Percentiles rank a stretch among this genome's conserved stretches.
These are phyloP conservation scores for Parietichytrium sp. DNA, from an alignment of 108 stramenopile species.

Conservation along the genomic window DNA sequence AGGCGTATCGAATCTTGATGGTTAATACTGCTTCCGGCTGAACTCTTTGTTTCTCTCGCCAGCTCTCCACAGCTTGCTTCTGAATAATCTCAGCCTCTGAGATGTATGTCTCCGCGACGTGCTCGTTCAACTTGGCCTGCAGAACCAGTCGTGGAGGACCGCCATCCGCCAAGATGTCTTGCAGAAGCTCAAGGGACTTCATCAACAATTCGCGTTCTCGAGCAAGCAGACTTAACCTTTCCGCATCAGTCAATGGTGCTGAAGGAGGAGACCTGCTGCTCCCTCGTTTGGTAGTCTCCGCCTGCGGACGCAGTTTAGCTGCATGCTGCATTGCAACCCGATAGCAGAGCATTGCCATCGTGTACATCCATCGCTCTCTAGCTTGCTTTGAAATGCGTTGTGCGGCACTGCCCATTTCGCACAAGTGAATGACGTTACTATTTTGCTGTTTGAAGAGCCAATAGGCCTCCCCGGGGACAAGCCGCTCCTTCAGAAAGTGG, in stretches of 20 bases:
- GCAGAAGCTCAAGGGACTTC: conserved; percentile 21
- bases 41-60: background rate
- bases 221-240: background rate
- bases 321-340: background rate
- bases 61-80: background rate
- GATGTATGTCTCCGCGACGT: conserved; percentile 15
- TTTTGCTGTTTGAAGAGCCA: conserved; percentile 18
- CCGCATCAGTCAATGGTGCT: background rate
- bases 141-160: conserved; percentile 8
- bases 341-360: conserved; percentile 12
- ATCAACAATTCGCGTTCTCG: background rate
- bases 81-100: background rate
- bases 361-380: conserved; percentile 40
- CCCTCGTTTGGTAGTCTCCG: background rate
- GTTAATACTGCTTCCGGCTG: too few species aligned
- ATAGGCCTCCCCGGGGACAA: background rate
- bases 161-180: background rate
- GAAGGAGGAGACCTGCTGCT: background rate
- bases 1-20: too few species aligned
- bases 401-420: background rate
- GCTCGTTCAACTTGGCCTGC: background rate
- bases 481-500: background rate
- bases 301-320: background rate
- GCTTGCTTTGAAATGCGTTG: too few species aligned
- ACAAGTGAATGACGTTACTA: background rate